phyloP scores from a whole-genome alignment of 2,329 filamentous ascomycete genomes.

The Paraphaeosphaeria minitans region DNA sequence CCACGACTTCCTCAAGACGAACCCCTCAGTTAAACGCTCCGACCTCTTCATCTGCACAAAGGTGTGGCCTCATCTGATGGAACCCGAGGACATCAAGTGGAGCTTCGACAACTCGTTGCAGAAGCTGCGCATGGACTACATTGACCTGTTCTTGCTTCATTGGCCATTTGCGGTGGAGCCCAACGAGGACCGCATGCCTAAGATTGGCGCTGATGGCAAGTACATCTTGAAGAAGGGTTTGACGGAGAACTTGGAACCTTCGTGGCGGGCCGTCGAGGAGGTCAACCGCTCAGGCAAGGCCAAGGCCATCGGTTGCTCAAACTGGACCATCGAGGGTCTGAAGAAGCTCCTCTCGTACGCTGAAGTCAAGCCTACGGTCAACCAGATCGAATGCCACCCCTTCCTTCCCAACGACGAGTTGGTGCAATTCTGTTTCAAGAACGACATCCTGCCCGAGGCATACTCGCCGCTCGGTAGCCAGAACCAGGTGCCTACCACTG shows the following conservation, averaged over 20 bases:
- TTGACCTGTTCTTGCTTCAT: constrained; percentile 75
- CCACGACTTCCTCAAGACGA: constrained; percentile 60
- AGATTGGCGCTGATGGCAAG: constrained; percentile 60
- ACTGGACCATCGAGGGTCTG: constrained; percentile 70
- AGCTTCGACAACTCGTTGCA: constrained; percentile 66
- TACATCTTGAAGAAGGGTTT: constrained; percentile 69
- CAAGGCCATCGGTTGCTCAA: constrained; percentile 73
- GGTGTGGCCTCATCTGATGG: constrained; percentile 63
- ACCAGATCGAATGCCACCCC: constrained; percentile 77
- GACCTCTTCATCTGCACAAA: constrained; percentile 78
- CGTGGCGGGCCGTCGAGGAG: constrained; percentile 71
- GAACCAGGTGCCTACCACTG: constrained; percentile 70
- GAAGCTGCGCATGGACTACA: constrained; percentile 65
- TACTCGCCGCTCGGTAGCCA: constrained; percentile 73
- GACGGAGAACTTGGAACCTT: constrained; percentile 69
- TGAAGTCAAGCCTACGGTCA: constrained; percentile 69
- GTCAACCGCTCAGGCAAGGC: constrained; percentile 65
- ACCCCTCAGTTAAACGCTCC: constrained; percentile 60
- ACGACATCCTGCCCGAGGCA: constrained; percentile 65
- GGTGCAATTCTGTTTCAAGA: constrained; percentile 62
- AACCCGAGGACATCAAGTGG: constrained; percentile 64
- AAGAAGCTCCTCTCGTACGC: constrained; percentile 70
- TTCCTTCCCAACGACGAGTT: constrained; percentile 70
- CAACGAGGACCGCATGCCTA: constrained; percentile 59
- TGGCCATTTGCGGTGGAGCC: constrained; percentile 59